phyloP scores from a whole-genome alignment of 257 asterid genomes.

The Haberlea rhodopensis region DNA sequence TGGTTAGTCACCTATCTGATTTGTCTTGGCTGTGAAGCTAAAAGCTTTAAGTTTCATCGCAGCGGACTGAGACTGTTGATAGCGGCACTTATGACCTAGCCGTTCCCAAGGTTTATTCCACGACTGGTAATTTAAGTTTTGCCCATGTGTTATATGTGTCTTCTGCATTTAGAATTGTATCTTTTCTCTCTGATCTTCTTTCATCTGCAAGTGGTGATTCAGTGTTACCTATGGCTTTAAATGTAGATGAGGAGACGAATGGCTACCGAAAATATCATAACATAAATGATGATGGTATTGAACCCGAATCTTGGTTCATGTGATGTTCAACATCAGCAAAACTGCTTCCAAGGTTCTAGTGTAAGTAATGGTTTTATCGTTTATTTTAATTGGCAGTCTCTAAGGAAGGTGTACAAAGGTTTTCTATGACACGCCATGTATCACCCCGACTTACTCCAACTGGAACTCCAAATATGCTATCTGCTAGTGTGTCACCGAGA shows the following conservation, averaged over 20 bases:
- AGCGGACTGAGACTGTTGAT: constrained; percentile 72
- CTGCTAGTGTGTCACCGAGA: constrained; percentile 75
- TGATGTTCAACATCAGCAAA: constrained; percentile 2
- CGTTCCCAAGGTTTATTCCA: constrained; percentile 47
- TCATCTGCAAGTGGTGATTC: constrained; percentile 13
- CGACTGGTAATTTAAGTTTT: constrained; percentile 44
- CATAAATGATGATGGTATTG: constrained; percentile 53
- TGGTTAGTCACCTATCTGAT: not conserved
- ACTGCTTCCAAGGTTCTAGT: constrained; percentile 10
- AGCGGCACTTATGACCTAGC: constrained; percentile 84
- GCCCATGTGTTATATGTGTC: not conserved
- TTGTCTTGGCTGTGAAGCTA: not conserved
- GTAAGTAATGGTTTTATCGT: constrained; percentile 18
- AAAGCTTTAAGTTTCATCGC: constrained; percentile 20
- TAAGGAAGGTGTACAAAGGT: constrained; percentile 48
- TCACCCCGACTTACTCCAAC: constrained; percentile 71
- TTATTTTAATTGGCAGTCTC: constrained; percentile 47
- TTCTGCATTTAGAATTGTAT: not conserved
- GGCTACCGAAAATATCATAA: constrained; percentile 50
- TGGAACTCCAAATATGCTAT: constrained; percentile 71
- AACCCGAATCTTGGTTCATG: constrained; percentile 16
- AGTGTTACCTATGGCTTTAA: constrained; percentile 17
- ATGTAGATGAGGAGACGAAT: constrained; percentile 55
- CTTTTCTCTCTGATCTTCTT: constrained; percentile 3
- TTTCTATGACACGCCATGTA: constrained; percentile 60